Base-by-base conservation (phyloP, 768 basidiomycete species). In the Tulasnella sp. region DNA sequence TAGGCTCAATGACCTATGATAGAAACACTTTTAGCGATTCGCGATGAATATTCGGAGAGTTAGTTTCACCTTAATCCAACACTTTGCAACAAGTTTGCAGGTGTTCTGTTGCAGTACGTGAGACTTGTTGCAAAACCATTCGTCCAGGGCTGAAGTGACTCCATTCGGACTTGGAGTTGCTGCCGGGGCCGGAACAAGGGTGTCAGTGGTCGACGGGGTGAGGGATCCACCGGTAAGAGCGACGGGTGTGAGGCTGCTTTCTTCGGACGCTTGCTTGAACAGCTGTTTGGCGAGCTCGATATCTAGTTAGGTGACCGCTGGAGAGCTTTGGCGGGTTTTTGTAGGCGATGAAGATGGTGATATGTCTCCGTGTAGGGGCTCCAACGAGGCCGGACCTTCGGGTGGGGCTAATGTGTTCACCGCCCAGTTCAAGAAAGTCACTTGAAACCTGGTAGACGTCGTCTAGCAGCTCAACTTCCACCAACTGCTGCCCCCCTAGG, bases 21-120 rank as follows among this genome's bases (percentile, higher is more conserved):
- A 32, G 32, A 37, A 51, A 32, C 23, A 1, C 20, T 23, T 18
- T 42, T 23, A 44, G 26, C 39, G 32, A 74, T 23, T 29, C 1
- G 23, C 39, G 26, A 48, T 13, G 46, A n/a, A 51, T 29, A 16
- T 1, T 74, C 39, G 16, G 13, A 16, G 39, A 15, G 44, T 20
- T 6, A 37, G 73, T 40, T 32, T 15, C n/a, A 84, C 81, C 81
- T 85, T 85, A 82, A 86, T 85, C 85, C 85, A 86, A 26, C 81
- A 82, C 80, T 84, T 84, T 78, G 83, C 83, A 67, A 86, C 82
- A 57, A 83, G 79, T 79, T 85, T 85, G 80, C 83, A 84, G 0
- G 82, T 82, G 23, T 80, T 81, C 79, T 85, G 84, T 74, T 82
- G 82, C 4, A 86, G 80, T 1, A 81, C 78, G 35, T 80, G 73